Evolutionary conservation across 257 asterid species (phyloP), one percentile per base, ranked within the genome.

Genomic region (Perilla frutescens): DNA sequence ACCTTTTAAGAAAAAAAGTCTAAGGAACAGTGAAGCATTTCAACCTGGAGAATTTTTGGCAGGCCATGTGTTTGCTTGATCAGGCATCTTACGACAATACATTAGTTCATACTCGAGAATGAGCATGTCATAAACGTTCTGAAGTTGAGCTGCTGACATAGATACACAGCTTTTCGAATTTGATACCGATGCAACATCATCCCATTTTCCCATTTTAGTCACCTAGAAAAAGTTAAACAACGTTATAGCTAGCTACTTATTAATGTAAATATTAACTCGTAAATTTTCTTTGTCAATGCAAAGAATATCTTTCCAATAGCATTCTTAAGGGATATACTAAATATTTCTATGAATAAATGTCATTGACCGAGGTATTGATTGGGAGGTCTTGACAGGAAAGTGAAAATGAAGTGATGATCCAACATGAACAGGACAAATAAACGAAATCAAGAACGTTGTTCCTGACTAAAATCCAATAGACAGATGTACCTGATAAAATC

Each of bases 201-300:
- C 84, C 97, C 97, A 91, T 79, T 82, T 87, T 13, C 88, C 88
- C 73, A 45, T 78, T 76, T 73, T 83, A 6, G 87, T 86, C 57
- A 89, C 96, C 97, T 91, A 69, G 50, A 68, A 36, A 26, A 13
- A 20, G n/a, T 55, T 20, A 7, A 53, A 53, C 1, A 4, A 20
- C 34, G 26, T 20, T 34, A 47, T 48, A 48, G 54, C 54, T 48
- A 48, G 26, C 26, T 14, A 34, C 1, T 12, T 6, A 6, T 48
- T 48, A 12, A 48, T 48, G 26, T 48, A 47, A 9, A 14, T 11
- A 47, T 11, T 56, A 36, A 68, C 34, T 40, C 50, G 3, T 12
- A 34, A 67, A 14, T 0, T 34, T 50, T 36, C 1, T 49, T 3
- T 34, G 14, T 50, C 20, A 34, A 51, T 45, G 31, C 72, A 50